Conservation (phyloP, 2,329 filamentous ascomycete genomes). For the Colletotrichum lindemuthianum region DNA sequence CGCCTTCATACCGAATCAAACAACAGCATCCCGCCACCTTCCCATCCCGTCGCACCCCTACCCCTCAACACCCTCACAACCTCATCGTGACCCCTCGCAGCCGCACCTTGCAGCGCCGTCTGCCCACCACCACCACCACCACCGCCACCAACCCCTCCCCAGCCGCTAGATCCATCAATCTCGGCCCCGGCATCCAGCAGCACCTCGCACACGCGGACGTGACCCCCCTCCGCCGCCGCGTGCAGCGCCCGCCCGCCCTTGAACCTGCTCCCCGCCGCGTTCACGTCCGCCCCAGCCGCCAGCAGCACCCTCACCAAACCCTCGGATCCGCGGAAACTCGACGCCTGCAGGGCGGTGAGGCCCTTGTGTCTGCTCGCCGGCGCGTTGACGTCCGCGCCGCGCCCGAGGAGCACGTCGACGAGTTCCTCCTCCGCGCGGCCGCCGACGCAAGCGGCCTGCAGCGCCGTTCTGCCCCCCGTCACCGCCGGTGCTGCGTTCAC, state of each 20-base stretch:
- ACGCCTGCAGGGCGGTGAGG: constrained; percentile 47
- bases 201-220: constrained; percentile 38
- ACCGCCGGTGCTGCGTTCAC: constrained; percentile 42
- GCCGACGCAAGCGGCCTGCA: constrained; percentile 38
- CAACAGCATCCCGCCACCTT: constrained; percentile 28
- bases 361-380: constrained; percentile 37
- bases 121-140: constrained; percentile 35
- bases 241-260: constrained; percentile 39
- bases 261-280: constrained; percentile 39
- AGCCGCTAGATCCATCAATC: constrained; percentile 30
- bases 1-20: constrained; percentile 22
- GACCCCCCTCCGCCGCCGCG: constrained; percentile 27
- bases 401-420: constrained; percentile 27
- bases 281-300: constrained; percentile 37
- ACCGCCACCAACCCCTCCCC: constrained; percentile 43
- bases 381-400: constrained; percentile 38
- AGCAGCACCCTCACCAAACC: constrained; percentile 41
- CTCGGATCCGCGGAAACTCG: constrained; percentile 47
- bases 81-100: constrained; percentile 49
- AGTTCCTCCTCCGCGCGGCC: constrained; percentile 15
- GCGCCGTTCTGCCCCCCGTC: constrained; percentile 37
- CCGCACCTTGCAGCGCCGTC: constrained; percentile 47
- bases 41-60: constrained; percentile 44
- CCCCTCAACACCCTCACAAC: constrained; percentile 52
- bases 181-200: constrained; percentile 49